Evolutionary conservation across 2,329 filamentous ascomycete species (phyloP).

Genomic region (Colletotrichum chrysophilum): DNA sequence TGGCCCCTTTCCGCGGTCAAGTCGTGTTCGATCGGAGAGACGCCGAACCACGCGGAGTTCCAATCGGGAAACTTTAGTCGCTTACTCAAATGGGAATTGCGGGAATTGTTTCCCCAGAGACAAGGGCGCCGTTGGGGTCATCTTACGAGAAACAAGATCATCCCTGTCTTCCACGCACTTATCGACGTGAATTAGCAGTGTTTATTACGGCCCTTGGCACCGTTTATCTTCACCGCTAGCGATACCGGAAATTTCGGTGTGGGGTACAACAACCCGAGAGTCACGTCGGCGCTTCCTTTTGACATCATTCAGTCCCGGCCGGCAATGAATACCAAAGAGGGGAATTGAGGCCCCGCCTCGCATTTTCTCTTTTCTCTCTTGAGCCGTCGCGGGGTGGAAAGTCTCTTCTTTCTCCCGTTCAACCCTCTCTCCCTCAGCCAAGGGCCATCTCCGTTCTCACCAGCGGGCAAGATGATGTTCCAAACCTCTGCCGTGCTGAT

Average conservation of each 20-base stretch:
- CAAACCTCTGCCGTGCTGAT: conserved; percentile 7
- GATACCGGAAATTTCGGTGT: conserved; percentile 20
- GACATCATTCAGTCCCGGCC: not conserved
- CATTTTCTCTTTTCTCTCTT: not conserved
- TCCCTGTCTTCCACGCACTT: not conserved
- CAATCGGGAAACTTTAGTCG: not conserved
- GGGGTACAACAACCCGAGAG: not conserved
- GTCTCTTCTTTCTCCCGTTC: not conserved
- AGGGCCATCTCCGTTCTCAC: not conserved
- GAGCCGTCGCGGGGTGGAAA: not conserved
- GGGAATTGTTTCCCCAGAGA: not conserved
- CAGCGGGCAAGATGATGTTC: conserved; percentile 3
- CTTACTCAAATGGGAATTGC: not conserved
- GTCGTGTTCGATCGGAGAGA: not conserved
- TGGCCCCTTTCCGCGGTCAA: not conserved
- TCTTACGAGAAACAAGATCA: conserved; percentile 4
- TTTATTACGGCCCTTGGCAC: not conserved
- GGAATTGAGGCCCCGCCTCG: not conserved
- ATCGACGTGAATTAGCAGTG: not conserved
- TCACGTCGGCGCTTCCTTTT: conserved; percentile 3
- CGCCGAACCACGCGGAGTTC: not conserved
- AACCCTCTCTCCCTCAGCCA: not conserved
- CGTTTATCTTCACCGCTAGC: conserved; percentile 12
- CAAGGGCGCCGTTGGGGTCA: not conserved
- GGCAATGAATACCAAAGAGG: not conserved